A percentile compares a stretch with the other conserved stretches of the same genome.
phyloP scores from a whole-genome alignment of 768 basidiomycete genomes.

The Hygrophorus russula region DNA sequence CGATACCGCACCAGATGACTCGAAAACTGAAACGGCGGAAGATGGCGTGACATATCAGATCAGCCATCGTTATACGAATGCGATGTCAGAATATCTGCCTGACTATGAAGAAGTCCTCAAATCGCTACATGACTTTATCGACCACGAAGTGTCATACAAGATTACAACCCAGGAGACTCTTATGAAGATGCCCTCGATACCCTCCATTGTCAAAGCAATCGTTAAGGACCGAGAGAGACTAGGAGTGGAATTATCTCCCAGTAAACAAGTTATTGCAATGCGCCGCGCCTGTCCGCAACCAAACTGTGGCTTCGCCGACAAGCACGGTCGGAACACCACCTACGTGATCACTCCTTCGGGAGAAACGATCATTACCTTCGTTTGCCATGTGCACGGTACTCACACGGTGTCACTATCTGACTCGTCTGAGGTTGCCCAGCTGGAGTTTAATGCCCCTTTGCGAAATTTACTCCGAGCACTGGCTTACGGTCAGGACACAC shows the following conservation, averaged over 20 bases:
- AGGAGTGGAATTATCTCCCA: constrained; percentile 11
- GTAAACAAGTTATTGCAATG: constrained; percentile 11
- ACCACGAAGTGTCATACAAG: constrained; percentile 6
- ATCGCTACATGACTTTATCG: constrained; percentile 7
- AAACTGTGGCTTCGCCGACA: constrained; percentile 16
- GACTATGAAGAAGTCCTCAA: constrained; percentile 14
- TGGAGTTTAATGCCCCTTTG: constrained; percentile 20
- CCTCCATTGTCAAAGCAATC: constrained; percentile 9
- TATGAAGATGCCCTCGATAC: constrained; percentile 7
- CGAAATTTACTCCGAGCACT: constrained; percentile 16
- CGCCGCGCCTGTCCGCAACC: constrained; percentile 16
- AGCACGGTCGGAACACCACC: constrained; percentile 11
- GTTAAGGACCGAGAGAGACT: constrained; percentile 9
- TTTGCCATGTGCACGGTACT: constrained; percentile 17
- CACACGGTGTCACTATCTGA: constrained; percentile 11
- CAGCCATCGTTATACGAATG: constrained; percentile 15
- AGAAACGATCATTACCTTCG: constrained; percentile 13
- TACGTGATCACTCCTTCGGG: constrained; percentile 12
- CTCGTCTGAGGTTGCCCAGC: constrained; percentile 8
- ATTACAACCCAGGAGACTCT: constrained; percentile 13
- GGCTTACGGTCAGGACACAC: constrained; percentile 9
- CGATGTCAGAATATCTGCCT: constrained; percentile 8
- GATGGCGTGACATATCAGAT: constrained; percentile 15
- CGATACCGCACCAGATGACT: constrained; percentile 15
- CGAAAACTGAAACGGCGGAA: background rate